phyloP scores from a whole-genome alignment of 352 stramenopile genomes.

The Globisporangium cystogenes region DNA sequence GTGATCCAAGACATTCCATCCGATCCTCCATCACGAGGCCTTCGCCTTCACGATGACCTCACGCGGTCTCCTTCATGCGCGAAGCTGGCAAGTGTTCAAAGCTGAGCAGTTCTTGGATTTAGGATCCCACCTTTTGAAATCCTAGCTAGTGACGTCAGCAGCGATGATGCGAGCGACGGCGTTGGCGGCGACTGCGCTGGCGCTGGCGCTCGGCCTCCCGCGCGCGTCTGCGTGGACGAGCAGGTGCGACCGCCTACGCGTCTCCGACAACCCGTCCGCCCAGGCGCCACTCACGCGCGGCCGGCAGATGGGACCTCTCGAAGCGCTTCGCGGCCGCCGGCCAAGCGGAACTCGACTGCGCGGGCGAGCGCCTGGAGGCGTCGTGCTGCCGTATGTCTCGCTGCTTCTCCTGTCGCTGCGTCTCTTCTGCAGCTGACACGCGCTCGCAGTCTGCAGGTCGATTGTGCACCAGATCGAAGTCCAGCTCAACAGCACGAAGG shows the following conservation, averaged over 20 bases:
- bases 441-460: constrained; percentile 66
- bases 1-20: too few relatives aligned
- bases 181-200: constrained; percentile 5
- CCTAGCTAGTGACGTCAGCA: not conserved
- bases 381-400: constrained; percentile 68
- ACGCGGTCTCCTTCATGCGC: too few relatives aligned
- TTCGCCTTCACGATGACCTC: too few relatives aligned
- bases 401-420: not conserved
- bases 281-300: too few relatives aligned
- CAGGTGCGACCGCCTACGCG: constrained; percentile 18
- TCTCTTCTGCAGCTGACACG: not conserved
- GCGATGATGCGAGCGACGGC: constrained; percentile 2
- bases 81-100: too few relatives aligned
- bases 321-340: constrained; percentile 68
- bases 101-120: too few relatives aligned
- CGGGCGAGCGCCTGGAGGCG: constrained; percentile 37
- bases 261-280: too few relatives aligned
- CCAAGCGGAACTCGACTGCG: constrained; percentile 56
- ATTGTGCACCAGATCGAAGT: constrained; percentile 81
- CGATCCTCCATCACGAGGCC: too few relatives aligned
- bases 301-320: constrained; percentile 59
- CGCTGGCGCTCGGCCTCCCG: constrained; percentile 8
- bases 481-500: constrained; percentile 69
- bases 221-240: constrained; percentile 43
- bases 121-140: too few relatives aligned